A percentile compares a stretch with the other conserved stretches of the same genome.
Conservation (phyloP, 352 stramenopile species). For the Globisporangium irregulare region DNA sequence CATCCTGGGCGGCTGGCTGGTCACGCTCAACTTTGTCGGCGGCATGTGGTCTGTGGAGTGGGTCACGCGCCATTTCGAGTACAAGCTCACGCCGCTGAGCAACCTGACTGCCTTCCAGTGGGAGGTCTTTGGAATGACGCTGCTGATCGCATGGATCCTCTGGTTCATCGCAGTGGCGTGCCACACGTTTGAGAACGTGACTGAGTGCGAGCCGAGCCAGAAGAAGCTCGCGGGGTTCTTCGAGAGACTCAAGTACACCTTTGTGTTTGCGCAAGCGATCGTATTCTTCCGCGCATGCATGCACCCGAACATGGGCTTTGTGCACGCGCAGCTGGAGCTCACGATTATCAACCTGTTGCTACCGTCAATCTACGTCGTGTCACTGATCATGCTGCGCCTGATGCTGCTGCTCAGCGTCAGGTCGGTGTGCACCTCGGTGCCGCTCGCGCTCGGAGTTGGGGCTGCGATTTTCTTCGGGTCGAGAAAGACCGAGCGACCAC, state of each 20-base stretch:
- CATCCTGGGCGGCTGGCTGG: constrained; percentile 49
- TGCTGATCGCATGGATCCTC: constrained; percentile 76
- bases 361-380: constrained; percentile 85
- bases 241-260: constrained; percentile 80
- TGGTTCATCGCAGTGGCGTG: constrained; percentile 78
- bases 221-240: constrained; percentile 66
- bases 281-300: constrained; percentile 77
- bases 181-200: constrained; percentile 54
- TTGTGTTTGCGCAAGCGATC: constrained; percentile 72
- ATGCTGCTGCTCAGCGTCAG: constrained; percentile 51
- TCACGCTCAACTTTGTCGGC: constrained; percentile 59
- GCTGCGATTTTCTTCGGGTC: constrained; percentile 62
- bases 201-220: constrained; percentile 57
- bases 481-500: constrained; percentile 73
- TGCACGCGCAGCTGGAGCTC: constrained; percentile 84
- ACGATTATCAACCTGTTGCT: constrained; percentile 88
- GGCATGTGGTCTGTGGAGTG: constrained; percentile 76
- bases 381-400: constrained; percentile 75
- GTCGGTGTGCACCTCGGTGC: constrained; percentile 44
- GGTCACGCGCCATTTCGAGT: constrained; percentile 63
- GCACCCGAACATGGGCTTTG: constrained; percentile 82
- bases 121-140: constrained; percentile 80
- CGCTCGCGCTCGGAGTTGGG: constrained; percentile 47
- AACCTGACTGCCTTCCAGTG: constrained; percentile 60
- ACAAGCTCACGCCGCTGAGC: constrained; percentile 70